Evolutionary conservation across 371 early-diverging fungal genomes (phyloP).

Genomic region (Apophysomyces elegans): DNA sequence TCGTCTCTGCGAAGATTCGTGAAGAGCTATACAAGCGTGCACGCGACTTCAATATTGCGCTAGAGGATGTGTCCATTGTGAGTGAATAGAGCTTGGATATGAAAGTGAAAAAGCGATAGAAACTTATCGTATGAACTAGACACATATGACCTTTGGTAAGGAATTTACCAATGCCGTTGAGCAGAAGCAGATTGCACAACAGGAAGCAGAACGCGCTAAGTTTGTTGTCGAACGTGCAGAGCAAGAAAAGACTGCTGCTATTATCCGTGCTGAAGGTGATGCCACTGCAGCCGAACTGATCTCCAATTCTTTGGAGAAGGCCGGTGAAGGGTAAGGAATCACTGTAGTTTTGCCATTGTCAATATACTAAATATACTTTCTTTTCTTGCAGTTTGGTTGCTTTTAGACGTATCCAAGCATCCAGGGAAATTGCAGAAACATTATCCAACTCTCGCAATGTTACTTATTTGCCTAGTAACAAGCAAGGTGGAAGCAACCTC

Average conservation of each 20-base stretch:
- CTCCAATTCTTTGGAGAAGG: slow-evolving; percentile 85
- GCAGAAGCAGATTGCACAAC: slow-evolving; percentile 93
- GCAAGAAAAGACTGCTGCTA: slow-evolving; percentile 96
- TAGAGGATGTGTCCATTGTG: slow-evolving; percentile 98
- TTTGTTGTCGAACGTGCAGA: slow-evolving; percentile 95
- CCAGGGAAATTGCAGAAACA: slow-evolving; percentile 95
- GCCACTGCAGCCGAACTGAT: slow-evolving; percentile 91
- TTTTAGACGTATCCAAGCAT: slow-evolving; percentile 96
- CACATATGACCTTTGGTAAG: slow-evolving; percentile 96
- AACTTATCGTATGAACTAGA: slow-evolving; percentile 47
- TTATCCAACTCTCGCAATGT: slow-evolving; percentile 85
- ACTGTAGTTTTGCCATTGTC: too few species aligned
- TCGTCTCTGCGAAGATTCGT: slow-evolving; percentile 92
- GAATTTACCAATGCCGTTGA: slow-evolving; percentile 96
- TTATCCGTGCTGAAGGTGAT: slow-evolving; percentile 99
- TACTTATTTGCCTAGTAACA: slow-evolving; percentile 86
- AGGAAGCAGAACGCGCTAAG: slow-evolving; percentile 97
- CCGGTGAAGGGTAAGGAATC: slow-evolving; percentile 64
- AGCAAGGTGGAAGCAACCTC: slow-evolving; percentile 55
- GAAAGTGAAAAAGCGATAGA: background rate
- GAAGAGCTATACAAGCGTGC: slow-evolving; percentile 95
- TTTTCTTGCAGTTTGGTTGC: slow-evolving; percentile 75
- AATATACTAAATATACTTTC: background rate
- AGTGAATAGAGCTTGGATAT: slow-evolving; percentile 20
- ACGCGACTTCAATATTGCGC: slow-evolving; percentile 89